phyloP scores from a whole-genome alignment of 495 filamentous ascomycete genomes.

The Podospora fimiseda region DNA sequence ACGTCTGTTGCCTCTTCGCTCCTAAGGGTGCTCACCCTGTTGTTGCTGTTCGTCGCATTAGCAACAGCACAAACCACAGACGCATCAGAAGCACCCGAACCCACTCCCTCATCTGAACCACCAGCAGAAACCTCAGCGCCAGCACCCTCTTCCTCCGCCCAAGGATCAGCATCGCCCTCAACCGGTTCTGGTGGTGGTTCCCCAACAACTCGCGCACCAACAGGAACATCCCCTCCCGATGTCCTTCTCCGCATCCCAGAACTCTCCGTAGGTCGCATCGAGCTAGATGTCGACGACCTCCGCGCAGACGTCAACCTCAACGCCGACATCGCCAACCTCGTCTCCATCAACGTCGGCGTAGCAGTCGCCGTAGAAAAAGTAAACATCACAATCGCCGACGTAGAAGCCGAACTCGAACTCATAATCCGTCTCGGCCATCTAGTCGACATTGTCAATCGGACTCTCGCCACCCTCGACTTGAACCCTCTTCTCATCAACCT shows the following conservation, averaged over 20 bases:
- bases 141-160: constrained; percentile 6
- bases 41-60: constrained; percentile 15
- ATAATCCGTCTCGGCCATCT: constrained; percentile 50
- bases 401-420: constrained; percentile 49
- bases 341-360: constrained; percentile 51
- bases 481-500: constrained; percentile 52
- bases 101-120: constrained; percentile 4
- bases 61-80: constrained; percentile 22
- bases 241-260: constrained; percentile 49
- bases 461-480: constrained; percentile 47
- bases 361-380: constrained; percentile 46
- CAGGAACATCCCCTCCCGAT: constrained; percentile 36
- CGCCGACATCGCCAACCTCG: constrained; percentile 48
- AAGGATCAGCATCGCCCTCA: constrained; percentile 8
- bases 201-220: constrained; percentile 10
- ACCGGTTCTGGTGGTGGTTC: not conserved
- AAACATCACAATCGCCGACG: constrained; percentile 54
- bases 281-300: constrained; percentile 49
- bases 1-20: constrained; percentile 12
- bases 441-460: constrained; percentile 53
- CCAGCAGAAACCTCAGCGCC: constrained; percentile 14
- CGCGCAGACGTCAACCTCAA: constrained; percentile 51
- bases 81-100: constrained; percentile 1
- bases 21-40: constrained; percentile 14
- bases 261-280: constrained; percentile 48